These are phyloP conservation scores for Ophiostoma montium DNA, from an alignment of 2,329 filamentous ascomycete species.

Conservation along the genomic window DNA sequence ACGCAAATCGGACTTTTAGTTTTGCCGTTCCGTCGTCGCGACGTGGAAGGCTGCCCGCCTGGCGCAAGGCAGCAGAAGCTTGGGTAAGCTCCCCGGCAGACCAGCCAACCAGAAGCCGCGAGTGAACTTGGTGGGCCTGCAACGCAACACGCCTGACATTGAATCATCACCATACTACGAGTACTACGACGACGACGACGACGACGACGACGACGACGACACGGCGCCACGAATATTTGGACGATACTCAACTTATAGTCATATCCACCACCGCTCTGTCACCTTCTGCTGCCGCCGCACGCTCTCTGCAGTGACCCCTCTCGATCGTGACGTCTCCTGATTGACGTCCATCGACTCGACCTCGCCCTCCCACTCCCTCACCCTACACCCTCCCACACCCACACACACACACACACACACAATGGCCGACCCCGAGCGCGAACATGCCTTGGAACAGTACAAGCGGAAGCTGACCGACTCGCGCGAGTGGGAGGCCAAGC, in stretches of 20 bases:
- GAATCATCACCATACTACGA: too few species aligned
- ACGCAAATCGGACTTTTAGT: neutral
- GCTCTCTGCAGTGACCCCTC: neutral
- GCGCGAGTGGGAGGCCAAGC: conserved; percentile 95
- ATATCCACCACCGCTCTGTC: neutral
- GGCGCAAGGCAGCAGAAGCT: conserved; percentile 24
- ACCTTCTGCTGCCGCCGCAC: too few species aligned
- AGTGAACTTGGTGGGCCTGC: neutral
- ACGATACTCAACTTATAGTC: too few species aligned
- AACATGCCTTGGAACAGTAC: conserved; percentile 63
- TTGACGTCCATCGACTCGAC: neutral
- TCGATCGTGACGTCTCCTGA: neutral
- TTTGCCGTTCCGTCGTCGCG: neutral
- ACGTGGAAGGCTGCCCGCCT: neutral
- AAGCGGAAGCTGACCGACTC: conserved; percentile 80
- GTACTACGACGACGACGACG: neutral
- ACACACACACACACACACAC: neutral
- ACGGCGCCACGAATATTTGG: neutral
- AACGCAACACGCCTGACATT: neutral
- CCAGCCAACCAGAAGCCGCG: neutral
- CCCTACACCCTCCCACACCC: neutral
- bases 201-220: neutral
- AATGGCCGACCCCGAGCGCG: conserved; percentile 39
- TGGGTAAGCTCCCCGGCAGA: conserved; percentile 21
- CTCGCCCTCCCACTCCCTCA: neutral